Evolutionary conservation across 768 basidiomycete genomes (phyloP).

Genomic region (Pleurotus salmoneostramineus): DNA sequence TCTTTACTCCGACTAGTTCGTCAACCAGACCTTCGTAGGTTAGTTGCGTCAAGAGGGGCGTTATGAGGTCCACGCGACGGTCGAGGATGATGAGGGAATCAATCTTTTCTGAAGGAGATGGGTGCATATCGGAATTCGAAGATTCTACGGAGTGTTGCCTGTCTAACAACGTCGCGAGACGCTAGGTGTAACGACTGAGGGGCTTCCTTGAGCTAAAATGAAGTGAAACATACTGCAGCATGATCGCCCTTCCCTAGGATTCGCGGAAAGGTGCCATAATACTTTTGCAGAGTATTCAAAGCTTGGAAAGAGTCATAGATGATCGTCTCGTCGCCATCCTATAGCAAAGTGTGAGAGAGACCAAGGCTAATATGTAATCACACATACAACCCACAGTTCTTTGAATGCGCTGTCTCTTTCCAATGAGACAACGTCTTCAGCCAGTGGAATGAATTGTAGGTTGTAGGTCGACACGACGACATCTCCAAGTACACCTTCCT

Average conservation of each 20-base stretch:
- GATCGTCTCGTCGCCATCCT: slow-evolving; percentile 93
- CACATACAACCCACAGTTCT: slow-evolving; percentile 86
- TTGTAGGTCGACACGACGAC: slow-evolving; percentile 83
- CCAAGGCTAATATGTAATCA: slow-evolving; percentile 3
- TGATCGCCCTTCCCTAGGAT: slow-evolving; percentile 92
- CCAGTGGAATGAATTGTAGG: slow-evolving; percentile 90
- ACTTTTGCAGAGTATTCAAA: slow-evolving; percentile 73
- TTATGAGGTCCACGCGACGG: slow-evolving; percentile 91
- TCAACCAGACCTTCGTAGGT: slow-evolving; percentile 97
- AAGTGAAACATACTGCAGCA: slow-evolving; percentile 51
- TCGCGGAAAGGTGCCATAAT: slow-evolving; percentile 88
- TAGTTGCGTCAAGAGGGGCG: slow-evolving; percentile 90
- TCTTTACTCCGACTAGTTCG: slow-evolving; percentile 85
- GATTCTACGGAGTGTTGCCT: slow-evolving; percentile 40
- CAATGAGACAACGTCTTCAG: slow-evolving; percentile 88
- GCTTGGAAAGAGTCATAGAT: slow-evolving; percentile 89
- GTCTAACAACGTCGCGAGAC: slow-evolving; percentile 68
- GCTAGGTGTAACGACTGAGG: slow-evolving; percentile 36
- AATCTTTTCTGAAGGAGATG: slow-evolving; percentile 54
- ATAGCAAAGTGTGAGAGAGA: slow-evolving; percentile 8
- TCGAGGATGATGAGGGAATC: slow-evolving; percentile 90
- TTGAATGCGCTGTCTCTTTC: slow-evolving; percentile 84
- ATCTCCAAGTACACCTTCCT: slow-evolving; percentile 98
- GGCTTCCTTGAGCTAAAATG: slow-evolving; percentile 2
- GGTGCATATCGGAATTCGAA: slow-evolving; percentile 33